Base-by-base conservation (phyloP, 768 basidiomycete species). In the Mycena filopes region DNA sequence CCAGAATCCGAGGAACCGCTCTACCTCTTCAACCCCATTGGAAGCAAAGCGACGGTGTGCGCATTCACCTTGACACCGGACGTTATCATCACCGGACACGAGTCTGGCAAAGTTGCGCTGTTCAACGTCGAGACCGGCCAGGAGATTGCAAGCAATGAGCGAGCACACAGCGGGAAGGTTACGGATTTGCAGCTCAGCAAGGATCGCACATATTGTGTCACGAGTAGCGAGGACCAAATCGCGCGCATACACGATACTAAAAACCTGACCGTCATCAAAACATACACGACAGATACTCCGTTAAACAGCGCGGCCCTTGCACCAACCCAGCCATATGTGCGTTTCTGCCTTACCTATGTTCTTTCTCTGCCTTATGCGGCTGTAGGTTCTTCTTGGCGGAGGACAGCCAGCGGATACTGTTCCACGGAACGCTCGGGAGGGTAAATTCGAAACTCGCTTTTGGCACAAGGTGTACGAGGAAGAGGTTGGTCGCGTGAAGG, bases 331-430 rank as follows among this genome's bases (percentile, higher is more conserved):
- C 97, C 96, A 51, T 98, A 96, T 73, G 94, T 93, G 62, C 68
- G 87, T 76, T 3, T 29, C 25, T 20, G 18, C 33, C 20, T 28
- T 29, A 18, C 23, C 43, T 29, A 12, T 60, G 9, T 28, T 42
- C 7, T 23, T 16, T n/a, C 23, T 38, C 42, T 16, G 45, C 48
- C 53, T 47, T n/a, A 36, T 11, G 36, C 36, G 21, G 43, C 33
- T 50, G 10, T 60, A 95, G 93, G 85, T 96, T 45, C 86, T 99
- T 33, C 83, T 98, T 25, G 98, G 98, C 46, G 97, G 98, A 77
- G 98, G 98, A 45, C 98, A 99, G 79, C 97, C 98, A 75, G 98
- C 98, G 5, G 97, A 95, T 95, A 89, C 82, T 72, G 98, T 99
- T 54, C 98, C 98, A 16, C 99, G 95, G 10, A 99, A 97, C 1